These are phyloP conservation scores for Solanum sitiens DNA, from an alignment of 257 asterid genomes.

Conservation along the genomic window DNA sequence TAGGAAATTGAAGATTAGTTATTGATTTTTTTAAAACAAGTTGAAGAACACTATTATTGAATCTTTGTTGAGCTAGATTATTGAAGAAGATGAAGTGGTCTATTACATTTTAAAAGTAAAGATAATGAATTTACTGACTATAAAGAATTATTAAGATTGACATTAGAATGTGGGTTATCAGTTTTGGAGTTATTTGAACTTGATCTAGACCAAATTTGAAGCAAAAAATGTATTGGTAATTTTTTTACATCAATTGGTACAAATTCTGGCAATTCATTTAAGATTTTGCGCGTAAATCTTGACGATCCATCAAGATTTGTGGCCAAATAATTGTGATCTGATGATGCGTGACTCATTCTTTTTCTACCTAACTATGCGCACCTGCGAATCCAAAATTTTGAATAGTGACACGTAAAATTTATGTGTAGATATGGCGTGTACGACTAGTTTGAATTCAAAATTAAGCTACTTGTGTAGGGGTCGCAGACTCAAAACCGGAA, in stretches of 20 bases:
- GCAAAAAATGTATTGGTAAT: not conserved
- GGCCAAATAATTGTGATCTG: not conserved
- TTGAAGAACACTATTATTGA: not conserved
- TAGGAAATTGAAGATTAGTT: not conserved
- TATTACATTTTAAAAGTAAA: not conserved
- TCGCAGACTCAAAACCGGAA: not conserved
- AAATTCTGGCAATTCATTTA: not conserved
- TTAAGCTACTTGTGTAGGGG: not conserved
- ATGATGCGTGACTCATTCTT: not conserved
- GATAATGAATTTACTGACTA: not conserved
- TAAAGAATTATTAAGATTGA: not conserved
- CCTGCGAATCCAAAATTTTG: not conserved
- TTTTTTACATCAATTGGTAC: too few species aligned
- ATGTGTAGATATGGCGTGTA: not conserved
- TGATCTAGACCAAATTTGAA: not conserved
- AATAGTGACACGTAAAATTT: not conserved
- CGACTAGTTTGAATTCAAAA: not conserved
- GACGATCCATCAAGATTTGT: too few species aligned
- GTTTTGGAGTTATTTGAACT: not conserved
- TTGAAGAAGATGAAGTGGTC: not conserved
- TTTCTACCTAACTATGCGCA: not conserved
- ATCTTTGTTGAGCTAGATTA: not conserved
- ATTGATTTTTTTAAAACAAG: not conserved
- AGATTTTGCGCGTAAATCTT: too few species aligned
- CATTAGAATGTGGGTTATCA: not conserved